phyloP scores from a whole-genome alignment of 73 alveolate species.

The Halteria grandinella region DNA sequence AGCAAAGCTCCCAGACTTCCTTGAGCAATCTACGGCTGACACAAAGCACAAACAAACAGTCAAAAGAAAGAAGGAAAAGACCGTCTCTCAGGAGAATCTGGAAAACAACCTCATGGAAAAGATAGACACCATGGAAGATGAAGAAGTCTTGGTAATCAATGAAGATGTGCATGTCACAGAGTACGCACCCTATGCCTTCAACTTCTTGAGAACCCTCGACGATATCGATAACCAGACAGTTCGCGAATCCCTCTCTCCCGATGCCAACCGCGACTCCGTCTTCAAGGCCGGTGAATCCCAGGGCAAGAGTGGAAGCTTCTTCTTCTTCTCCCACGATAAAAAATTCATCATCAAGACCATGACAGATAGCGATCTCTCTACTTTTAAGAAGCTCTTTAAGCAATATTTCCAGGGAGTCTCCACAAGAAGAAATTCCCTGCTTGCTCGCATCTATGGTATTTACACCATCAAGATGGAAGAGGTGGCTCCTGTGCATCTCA shows the following conservation, averaged over 20 bases:
- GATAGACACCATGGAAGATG: neutral
- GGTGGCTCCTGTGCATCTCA: slow-evolving; percentile 79
- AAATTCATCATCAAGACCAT: slow-evolving; percentile 93
- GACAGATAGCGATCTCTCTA: slow-evolving; percentile 80
- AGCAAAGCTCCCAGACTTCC: slow-evolving; percentile 56
- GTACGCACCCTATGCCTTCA: slow-evolving; percentile 65
- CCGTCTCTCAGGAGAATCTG: neutral
- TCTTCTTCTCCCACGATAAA: slow-evolving; percentile 94
- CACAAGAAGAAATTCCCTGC: slow-evolving; percentile 72
- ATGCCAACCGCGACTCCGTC: slow-evolving; percentile 62
- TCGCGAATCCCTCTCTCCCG: slow-evolving; percentile 39
- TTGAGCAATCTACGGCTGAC: neutral
- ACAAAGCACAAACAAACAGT: neutral
- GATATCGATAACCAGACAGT: slow-evolving; percentile 37
- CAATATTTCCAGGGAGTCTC: slow-evolving; percentile 76
- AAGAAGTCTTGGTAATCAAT: slow-evolving; percentile 40
- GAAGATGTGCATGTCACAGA: slow-evolving; percentile 63
- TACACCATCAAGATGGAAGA: slow-evolving; percentile 90
- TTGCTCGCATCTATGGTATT: slow-evolving; percentile 92
- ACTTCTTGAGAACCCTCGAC: slow-evolving; percentile 47
- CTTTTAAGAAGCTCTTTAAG: slow-evolving; percentile 73
- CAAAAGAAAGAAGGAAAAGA: neutral
- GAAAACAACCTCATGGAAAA: neutral
- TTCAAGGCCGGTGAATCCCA: slow-evolving; percentile 76
- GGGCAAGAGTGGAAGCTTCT: slow-evolving; percentile 96